A percentile compares a stretch with the other conserved stretches of the same genome.
phyloP scores from a whole-genome alignment of 2,329 filamentous ascomycete genomes.

The Coniochaeta sp. region DNA sequence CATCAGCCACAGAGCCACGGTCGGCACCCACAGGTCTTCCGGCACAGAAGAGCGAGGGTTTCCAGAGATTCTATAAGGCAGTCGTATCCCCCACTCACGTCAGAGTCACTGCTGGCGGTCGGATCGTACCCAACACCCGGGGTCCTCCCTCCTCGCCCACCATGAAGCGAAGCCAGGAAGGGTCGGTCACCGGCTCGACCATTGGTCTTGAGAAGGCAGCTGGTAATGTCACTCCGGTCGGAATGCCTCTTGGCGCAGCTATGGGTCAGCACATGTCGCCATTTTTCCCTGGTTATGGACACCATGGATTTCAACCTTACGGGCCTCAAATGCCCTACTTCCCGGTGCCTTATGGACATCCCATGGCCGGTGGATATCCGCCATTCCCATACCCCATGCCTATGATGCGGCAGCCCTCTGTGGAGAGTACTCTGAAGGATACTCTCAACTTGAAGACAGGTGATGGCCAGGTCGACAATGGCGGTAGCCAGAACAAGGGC shows the following conservation, averaged over 20 bases:
- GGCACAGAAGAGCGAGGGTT: slow-evolving; percentile 56
- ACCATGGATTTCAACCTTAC: slow-evolving; percentile 8
- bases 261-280: slow-evolving; percentile 13
- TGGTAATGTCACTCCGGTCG: slow-evolving; percentile 4
- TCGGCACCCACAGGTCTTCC: slow-evolving; percentile 43
- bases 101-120: slow-evolving; percentile 58
- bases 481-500: slow-evolving; percentile 13
- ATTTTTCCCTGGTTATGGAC: slow-evolving; percentile 13
- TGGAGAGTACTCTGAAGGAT: slow-evolving; percentile 12
- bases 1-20: slow-evolving; percentile 37
- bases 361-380: slow-evolving; percentile 16
- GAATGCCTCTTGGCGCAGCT: neutral
- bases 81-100: slow-evolving; percentile 62
- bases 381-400: slow-evolving; percentile 13
- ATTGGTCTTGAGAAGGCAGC: slow-evolving; percentile 1
- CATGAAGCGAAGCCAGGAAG: slow-evolving; percentile 34
- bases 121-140: slow-evolving; percentile 59
- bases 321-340: slow-evolving; percentile 26
- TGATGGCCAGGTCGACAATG: slow-evolving; percentile 8
- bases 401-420: slow-evolving; percentile 5
- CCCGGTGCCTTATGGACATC: slow-evolving; percentile 31
- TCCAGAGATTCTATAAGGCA: slow-evolving; percentile 59
- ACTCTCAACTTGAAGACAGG: slow-evolving; percentile 14
- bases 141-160: slow-evolving; percentile 46
- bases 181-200: slow-evolving; percentile 22